Evolutionary conservation across 169 alveolate genomes (phyloP), one percentile per base, ranked within the genome.

Genomic region (Haemoproteus tartakovskyi): DNA sequence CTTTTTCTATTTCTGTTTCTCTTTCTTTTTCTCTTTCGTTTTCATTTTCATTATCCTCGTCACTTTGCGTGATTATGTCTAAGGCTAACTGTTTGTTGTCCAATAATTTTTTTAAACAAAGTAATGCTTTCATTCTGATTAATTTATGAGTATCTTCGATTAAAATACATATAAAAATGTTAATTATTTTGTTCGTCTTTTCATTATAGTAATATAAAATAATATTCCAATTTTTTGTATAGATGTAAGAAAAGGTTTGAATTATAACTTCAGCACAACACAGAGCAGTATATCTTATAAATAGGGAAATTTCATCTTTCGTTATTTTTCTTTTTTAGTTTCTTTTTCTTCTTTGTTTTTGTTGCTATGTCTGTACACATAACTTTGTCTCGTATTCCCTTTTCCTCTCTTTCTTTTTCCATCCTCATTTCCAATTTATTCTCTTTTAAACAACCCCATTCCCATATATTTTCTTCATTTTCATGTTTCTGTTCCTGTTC

Each of bases 151-250:
- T 37, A 61, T 74, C 78, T 33, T 57, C 46, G 11, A 56, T 18
- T 24, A 41, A 45, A 19, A 74, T 60, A 26, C 54, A 38, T 12
- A 74, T 6, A 57, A 45, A 74, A 2, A 74, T 74, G 3, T 74
- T 74, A 36, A 74, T 74, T 27, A 1, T 14, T 37, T 74, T 46
- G 29, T 57, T 56, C n/a, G 33, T 74, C 16, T 30, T 33, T 37
- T 74, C 84, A 59, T 74, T 22, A 33, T 74, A 74, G 51, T 74
- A 74, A 60, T 74, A 74, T 18, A 74, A 48, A 9, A 74, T 43
- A 45, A 46, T 74, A 26, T 74, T 56, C 84, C 78, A 74, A 38
- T 74, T 36, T 33, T 74, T 74, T 74, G 59, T 74, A 26, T 74
- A 74, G 18, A 74, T 59, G 26, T 74, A 64, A 14, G 84, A 74